phyloP scores from a whole-genome alignment of 2,329 filamentous ascomycete genomes.

The Aspergillus novoparasiticus region DNA sequence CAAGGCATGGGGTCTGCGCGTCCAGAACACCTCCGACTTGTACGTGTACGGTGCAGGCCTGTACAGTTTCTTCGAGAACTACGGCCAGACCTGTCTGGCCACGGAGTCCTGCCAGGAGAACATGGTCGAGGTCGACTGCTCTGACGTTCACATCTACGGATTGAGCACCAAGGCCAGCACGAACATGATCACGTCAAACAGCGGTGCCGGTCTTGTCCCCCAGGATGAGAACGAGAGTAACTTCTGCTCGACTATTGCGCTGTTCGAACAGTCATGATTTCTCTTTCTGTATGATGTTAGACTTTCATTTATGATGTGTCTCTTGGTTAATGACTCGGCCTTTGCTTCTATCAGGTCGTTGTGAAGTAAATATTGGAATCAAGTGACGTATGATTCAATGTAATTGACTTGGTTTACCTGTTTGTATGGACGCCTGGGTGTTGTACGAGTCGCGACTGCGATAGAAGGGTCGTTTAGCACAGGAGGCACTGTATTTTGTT shows the following conservation, averaged over 20 bases:
- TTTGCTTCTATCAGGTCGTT: neutral
- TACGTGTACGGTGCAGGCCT: conserved; percentile 73
- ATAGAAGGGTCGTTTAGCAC: neutral
- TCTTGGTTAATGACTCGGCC: neutral
- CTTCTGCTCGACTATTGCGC: conserved; percentile 48
- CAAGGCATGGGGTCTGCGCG: conserved; percentile 76
- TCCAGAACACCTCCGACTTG: conserved; percentile 67
- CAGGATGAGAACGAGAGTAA: conserved; percentile 45
- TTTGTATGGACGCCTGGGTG: neutral
- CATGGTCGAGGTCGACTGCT: conserved; percentile 73
- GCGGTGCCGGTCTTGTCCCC: conserved; percentile 38
- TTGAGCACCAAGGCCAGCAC: conserved; percentile 73
- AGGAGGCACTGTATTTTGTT: neutral
- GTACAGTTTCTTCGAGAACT: conserved; percentile 85
- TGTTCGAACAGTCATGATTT: conserved; percentile 40
- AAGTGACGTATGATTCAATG: neutral
- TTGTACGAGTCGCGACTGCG: neutral
- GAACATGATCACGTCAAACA: conserved; percentile 66
- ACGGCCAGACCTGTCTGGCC: conserved; percentile 68
- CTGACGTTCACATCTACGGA: conserved; percentile 64
- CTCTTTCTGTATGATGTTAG: neutral
- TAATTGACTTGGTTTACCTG: neutral
- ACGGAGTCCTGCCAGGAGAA: conserved; percentile 74
- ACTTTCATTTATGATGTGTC: neutral
- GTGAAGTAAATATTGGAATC: neutral